A percentile compares a stretch with the other conserved stretches of the same genome.
These are phyloP conservation scores for Penicillium sp. DNA, from an alignment of 2,329 filamentous ascomycete genomes.

Conservation along the genomic window DNA sequence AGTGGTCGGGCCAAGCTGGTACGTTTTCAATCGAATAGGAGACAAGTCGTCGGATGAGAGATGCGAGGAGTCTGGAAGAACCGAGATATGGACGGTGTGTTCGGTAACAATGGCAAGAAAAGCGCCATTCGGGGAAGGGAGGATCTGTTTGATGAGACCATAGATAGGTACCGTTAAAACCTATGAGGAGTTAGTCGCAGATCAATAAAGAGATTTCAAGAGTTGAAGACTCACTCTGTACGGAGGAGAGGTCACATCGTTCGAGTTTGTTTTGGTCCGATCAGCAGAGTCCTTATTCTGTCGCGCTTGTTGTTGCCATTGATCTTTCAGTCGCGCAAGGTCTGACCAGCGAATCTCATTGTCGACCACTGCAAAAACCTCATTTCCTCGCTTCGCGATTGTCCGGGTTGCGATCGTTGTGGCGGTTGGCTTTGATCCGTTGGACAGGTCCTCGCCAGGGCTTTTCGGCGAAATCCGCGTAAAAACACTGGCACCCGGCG, in stretches of 20 bases:
- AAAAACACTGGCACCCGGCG: slow-evolving; percentile 74
- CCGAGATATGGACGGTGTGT: slow-evolving; percentile 79
- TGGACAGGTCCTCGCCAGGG: slow-evolving; percentile 24
- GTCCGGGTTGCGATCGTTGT: slow-evolving; percentile 49
- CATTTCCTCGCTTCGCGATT: slow-evolving; percentile 74
- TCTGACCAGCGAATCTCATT: slow-evolving; percentile 91
- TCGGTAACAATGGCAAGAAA: slow-evolving; percentile 80
- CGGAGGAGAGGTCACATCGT: slow-evolving; percentile 33
- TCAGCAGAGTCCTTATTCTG: slow-evolving; percentile 26
- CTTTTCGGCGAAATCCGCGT: slow-evolving; percentile 46
- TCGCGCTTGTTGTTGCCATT: slow-evolving; percentile 41
- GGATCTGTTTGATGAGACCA: slow-evolving; percentile 75
- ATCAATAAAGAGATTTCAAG: background rate
- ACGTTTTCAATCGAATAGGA: slow-evolving; percentile 74
- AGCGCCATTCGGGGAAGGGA: slow-evolving; percentile 74
- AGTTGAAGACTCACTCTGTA: slow-evolving; percentile 29
- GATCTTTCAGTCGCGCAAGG: slow-evolving; percentile 69
- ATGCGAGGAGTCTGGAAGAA: slow-evolving; percentile 75
- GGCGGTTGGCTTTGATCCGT: slow-evolving; percentile 17
- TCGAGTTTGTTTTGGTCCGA: slow-evolving; percentile 17
- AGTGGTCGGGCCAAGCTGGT: slow-evolving; percentile 84
- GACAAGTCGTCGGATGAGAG: slow-evolving; percentile 62
- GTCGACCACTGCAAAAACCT: slow-evolving; percentile 82
- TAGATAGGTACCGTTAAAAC: slow-evolving; percentile 70
- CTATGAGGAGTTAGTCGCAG: slow-evolving; percentile 40